phyloP scores from a whole-genome alignment of 345 rosid species.

The Hevea brasiliensis region DNA sequence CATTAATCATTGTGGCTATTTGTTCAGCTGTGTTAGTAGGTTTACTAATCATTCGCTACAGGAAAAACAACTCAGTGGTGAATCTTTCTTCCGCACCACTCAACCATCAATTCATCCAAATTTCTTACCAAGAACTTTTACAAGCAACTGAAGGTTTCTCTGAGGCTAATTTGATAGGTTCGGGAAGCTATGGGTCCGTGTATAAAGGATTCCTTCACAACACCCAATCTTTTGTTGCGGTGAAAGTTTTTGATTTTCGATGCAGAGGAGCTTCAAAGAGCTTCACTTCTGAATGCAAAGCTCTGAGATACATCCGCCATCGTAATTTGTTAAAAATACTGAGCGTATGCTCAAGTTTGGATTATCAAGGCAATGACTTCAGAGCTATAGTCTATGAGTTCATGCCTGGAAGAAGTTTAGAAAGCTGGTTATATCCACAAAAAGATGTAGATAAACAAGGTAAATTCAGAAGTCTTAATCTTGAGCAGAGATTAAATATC shows the following conservation, averaged over 20 bases:
- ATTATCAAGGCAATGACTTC: slow-evolving; percentile 12
- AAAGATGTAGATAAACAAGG: background rate
- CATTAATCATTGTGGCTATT: background rate
- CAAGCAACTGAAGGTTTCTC: background rate
- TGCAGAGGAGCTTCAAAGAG: slow-evolving; percentile 1
- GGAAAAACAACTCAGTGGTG: background rate
- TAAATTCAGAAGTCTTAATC: background rate
- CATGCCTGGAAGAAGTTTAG: slow-evolving; percentile 5
- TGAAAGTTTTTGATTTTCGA: slow-evolving; percentile 1
- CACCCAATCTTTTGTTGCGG: slow-evolving; percentile 3
- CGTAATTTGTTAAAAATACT: slow-evolving; percentile 1
- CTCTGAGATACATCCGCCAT: background rate
- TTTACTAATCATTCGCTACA: background rate
- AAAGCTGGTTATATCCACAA: slow-evolving; percentile 1
- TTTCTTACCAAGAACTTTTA: slow-evolving; percentile 4
- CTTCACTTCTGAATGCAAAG: slow-evolving; percentile 9
- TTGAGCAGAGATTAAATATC: background rate
- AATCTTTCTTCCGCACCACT: background rate
- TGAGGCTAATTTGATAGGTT: background rate
- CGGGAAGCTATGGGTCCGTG: slow-evolving; percentile 3
- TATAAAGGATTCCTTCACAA: slow-evolving; percentile 1
- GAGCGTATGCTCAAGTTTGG: background rate
- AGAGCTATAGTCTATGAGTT: slow-evolving; percentile 1
- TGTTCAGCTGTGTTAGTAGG: background rate
- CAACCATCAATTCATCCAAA: background rate